Conservation (phyloP, 345 rosid species). For the Brassica juncea region DNA sequence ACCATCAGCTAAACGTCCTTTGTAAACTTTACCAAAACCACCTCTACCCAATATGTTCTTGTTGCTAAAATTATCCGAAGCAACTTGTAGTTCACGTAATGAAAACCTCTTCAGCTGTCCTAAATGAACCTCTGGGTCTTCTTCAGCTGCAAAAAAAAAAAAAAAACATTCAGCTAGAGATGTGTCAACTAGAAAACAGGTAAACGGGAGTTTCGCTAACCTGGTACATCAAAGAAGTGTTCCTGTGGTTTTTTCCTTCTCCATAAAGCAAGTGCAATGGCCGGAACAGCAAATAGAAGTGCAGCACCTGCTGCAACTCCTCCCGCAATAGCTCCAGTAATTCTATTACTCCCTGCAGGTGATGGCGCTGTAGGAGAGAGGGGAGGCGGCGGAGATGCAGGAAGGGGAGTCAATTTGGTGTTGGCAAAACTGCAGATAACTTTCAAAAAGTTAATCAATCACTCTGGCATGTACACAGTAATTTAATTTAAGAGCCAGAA, state of each 20-base stretch:
- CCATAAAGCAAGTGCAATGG: constrained; percentile 79
- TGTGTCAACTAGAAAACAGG: neutral
- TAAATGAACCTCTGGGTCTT: constrained; percentile 86
- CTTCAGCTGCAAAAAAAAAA: constrained; percentile 69
- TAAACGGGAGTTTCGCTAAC: constrained; percentile 46
- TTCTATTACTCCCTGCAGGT: constrained; percentile 54
- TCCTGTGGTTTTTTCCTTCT: constrained; percentile 76
- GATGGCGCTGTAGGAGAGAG: constrained; percentile 41
- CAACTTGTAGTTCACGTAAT: constrained; percentile 83
- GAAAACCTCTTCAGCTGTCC: constrained; percentile 89
- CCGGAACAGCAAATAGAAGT: constrained; percentile 88
- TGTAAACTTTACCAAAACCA: constrained; percentile 90
- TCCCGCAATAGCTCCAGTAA: constrained; percentile 88
- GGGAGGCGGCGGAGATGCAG: constrained; percentile 42
- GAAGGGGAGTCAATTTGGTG: constrained; percentile 38
- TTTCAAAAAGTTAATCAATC: constrained; percentile 21
- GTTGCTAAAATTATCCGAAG: constrained; percentile 87
- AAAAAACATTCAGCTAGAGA: constrained; percentile 17
- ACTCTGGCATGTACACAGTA: constrained; percentile 10
- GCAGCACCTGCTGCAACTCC: constrained; percentile 99
- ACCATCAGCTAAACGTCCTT: constrained; percentile 86
- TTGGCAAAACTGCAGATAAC: constrained; percentile 39
- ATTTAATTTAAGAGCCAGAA: neutral
- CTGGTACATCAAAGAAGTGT: constrained; percentile 94
- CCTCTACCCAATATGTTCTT: constrained; percentile 91